These are phyloP conservation scores for Rachicladosporium sp. DNA, from an alignment of 2,329 filamentous ascomycete species.

Conservation along the genomic window DNA sequence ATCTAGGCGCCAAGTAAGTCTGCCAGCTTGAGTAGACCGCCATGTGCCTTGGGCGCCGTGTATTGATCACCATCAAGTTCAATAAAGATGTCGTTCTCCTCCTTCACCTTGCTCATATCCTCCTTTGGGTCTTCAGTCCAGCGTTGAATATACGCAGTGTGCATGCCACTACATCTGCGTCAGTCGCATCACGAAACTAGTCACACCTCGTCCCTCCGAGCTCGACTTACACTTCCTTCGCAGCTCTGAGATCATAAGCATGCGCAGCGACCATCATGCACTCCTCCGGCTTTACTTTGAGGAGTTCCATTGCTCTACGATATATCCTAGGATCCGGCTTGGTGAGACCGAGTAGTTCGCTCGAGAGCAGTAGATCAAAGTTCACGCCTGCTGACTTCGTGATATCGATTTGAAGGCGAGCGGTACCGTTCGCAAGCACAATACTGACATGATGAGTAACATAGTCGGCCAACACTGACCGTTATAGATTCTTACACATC, in stretches of 20 bases:
- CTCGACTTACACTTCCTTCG: slow-evolving; percentile 23
- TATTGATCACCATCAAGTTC: background rate
- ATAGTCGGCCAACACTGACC: too few relatives aligned
- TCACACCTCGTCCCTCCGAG: background rate
- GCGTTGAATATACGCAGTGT: slow-evolving; percentile 40
- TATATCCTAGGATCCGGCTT: slow-evolving; percentile 40
- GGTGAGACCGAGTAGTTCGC: slow-evolving; percentile 37
- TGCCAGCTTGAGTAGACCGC: slow-evolving; percentile 2
- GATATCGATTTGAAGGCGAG: slow-evolving; percentile 43
- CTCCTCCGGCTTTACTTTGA: slow-evolving; percentile 35
- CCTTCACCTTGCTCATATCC: slow-evolving; percentile 29
- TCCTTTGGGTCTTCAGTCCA: slow-evolving; percentile 43
- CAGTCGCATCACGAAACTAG: too few relatives aligned
- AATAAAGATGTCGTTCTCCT: slow-evolving; percentile 28
- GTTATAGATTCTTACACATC: slow-evolving; percentile 26
- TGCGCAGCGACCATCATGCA: slow-evolving; percentile 43
- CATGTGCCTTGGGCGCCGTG: background rate
- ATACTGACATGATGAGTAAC: too few relatives aligned
- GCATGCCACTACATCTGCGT: slow-evolving; percentile 28
- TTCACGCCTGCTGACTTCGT: slow-evolving; percentile 33
- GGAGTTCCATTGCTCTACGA: slow-evolving; percentile 31
- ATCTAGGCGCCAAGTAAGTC: background rate
- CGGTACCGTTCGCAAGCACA: slow-evolving; percentile 44
- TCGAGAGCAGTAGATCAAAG: slow-evolving; percentile 43
- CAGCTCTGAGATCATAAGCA: slow-evolving; percentile 41